Evolutionary conservation across 176 grass and related monocot genomes (phyloP), one percentile per base, ranked within the genome.

Genomic region (Eleusine indica): DNA sequence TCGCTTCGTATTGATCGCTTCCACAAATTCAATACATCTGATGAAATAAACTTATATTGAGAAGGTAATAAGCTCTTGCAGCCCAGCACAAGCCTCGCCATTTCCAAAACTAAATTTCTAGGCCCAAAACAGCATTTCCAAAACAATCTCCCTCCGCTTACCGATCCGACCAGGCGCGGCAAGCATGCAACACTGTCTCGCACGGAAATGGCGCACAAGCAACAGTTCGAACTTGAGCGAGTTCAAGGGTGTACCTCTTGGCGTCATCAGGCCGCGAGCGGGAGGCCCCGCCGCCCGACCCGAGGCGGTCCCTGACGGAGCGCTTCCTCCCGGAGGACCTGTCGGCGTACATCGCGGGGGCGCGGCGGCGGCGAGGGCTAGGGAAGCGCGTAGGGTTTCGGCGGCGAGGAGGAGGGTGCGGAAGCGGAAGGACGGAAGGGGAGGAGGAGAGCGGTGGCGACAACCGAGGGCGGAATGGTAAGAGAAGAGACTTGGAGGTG

Each of bases 281-380:
- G 17, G 41, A 65, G 63, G 73, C 56, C 3, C 12, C 80, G 41
- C 18, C 79, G 38, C 65, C 84, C 32, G 68, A 80, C 14, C 82
- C 70, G 19, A 94, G 86, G 68, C 89, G 92, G 49, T 94, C 92
- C 84, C 51, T 91, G 63, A 94, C 66, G 70, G 92, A 91, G 22
- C 89, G 85, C 81, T 94, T 94, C 73, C 85, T 30, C 17, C 87
- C 78, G 19, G 84, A 80, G 71, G 35, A 3, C 46, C 79, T 77
- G 73, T 94, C 84, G 17, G 92, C 81, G 84, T 94, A 91, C 89
- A 94, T 94, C 58, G 19, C 35, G 44, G 19, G 14, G 4, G 78
- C 52, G 42, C 35, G 25, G 44, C 47, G 30, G 46, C 29, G 72
- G 37, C 32, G 42, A 37, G 69, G 66, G 32, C 51, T 77, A 65